These are phyloP conservation scores for Recurvomyces mirabilis DNA, from an alignment of 495 filamentous ascomycete genomes.

Conservation along the genomic window DNA sequence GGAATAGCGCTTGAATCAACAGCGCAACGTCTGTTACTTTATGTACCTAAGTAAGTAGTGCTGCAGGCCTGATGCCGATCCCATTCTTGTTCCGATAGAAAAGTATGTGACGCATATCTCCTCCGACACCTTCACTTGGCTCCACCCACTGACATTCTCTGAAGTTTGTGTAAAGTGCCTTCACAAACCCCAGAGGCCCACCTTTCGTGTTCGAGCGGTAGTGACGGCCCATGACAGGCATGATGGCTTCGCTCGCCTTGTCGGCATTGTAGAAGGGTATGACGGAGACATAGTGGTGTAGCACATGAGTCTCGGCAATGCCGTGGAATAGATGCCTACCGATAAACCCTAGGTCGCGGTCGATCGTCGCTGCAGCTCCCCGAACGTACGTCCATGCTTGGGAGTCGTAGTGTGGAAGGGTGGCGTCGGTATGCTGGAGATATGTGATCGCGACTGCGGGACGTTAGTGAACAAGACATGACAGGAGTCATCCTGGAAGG, in stretches of 20 bases:
- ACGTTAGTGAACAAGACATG: no score
- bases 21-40: no score
- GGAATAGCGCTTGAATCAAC: no score
- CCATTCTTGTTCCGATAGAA: conserved; percentile 70
- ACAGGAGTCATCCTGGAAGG: no score
- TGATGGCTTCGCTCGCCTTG: conserved; percentile 75
- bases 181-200: conserved; percentile 46
- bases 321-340: conserved; percentile 78
- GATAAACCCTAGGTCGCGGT: conserved; percentile 82
- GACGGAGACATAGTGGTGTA: conserved; percentile 74
- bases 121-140: conserved; percentile 43
- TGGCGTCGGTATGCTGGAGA: conserved; percentile 82
- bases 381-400: conserved; percentile 74
- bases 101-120: conserved; percentile 50
- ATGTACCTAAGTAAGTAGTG: conserved; percentile 22
- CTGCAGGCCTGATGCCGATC: conserved; percentile 24
- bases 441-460: conserved; percentile 55
- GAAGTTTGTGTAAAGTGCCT: conserved; percentile 49
- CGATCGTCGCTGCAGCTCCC: conserved; percentile 76
- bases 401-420: conserved; percentile 67
- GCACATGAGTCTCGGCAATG: conserved; percentile 85
- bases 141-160: conserved; percentile 67
- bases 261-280: conserved; percentile 91
- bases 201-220: conserved; percentile 58
- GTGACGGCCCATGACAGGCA: conserved; percentile 68